Base-by-base conservation (phyloP, 116 monocot genomes). In the Phalaenopsis hybrid region DNA sequence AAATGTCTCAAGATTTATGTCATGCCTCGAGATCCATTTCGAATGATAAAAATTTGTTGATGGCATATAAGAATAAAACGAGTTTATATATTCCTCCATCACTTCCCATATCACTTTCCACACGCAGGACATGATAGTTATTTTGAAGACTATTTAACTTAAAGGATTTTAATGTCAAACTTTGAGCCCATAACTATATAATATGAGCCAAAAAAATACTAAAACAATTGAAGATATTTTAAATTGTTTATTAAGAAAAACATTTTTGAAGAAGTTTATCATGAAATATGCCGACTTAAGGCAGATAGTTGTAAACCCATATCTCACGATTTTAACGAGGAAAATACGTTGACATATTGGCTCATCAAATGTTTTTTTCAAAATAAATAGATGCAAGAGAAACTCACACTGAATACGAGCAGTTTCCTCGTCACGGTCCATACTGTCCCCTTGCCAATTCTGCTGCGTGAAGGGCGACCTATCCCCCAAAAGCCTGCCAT, bases 341-440 rank as follows among this genome's bases (percentile, higher is more conserved):
- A 59, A 59, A 78, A 21, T 25, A 50, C 8, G 12, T 50, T 50
- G 50, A 50, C 12, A 50, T 50, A 9, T 10, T 50, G 50, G 12
- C 50, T 50, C 50, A 50, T 15, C 48, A 15, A 52, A 13, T 4
- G 12, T 52, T 11, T 52, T 51, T 52, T 52, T 55, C 16, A 57
- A 23, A 72, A 75, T 18, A 80, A 31, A 75, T 31, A 75, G 75
- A 75, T n/a, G 75, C 1, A 75, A 45, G 45, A 74, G 48, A 82
- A 10, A 41, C 28, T 85, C 81, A 97, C 97, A 87, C 86, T 97
- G 97, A 46, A 97, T 94, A 75, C 97, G 87, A 28, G 89, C 83
- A 52, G 90, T 97, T 88, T 97, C 97, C 79, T 97, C 97, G 1
- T 97, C 97, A 57, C 93, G 94, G 78, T 98, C 92, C 87, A 95